phyloP scores from a whole-genome alignment of 257 asterid species.

The Linaria vulgaris region DNA sequence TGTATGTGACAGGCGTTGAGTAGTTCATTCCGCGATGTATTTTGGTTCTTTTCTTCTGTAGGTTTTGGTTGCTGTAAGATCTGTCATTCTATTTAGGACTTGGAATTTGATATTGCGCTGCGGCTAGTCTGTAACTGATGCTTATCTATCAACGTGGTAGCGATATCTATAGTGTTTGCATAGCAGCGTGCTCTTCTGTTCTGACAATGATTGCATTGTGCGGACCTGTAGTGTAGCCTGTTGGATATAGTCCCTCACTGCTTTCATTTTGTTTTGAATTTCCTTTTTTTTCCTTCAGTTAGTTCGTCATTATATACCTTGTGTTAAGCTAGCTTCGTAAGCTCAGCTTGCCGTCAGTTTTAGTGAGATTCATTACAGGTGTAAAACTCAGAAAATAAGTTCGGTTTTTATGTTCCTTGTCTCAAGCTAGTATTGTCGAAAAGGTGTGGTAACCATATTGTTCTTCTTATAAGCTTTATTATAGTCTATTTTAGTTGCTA shows the following conservation, averaged over 20 bases:
- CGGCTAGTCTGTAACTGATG: neutral
- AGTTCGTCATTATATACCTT: neutral
- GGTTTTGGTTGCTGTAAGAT: neutral
- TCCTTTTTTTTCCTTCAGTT: neutral
- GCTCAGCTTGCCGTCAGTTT: too few relatives aligned
- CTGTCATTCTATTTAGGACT: neutral
- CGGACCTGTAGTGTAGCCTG: neutral
- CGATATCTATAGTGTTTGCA: neutral
- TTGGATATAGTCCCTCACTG: neutral
- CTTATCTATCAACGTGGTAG: too few relatives aligned
- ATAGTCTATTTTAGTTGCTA: neutral
- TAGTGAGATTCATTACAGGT: too few relatives aligned
- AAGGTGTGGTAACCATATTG: neutral
- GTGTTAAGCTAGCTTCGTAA: neutral
- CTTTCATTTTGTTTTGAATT: neutral
- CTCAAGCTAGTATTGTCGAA: neutral
- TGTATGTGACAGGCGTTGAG: neutral
- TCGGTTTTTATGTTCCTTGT: neutral
- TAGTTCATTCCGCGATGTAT: neutral
- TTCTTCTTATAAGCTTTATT: neutral
- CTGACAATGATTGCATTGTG: neutral
- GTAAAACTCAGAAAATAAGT: too few relatives aligned
- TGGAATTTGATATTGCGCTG: neutral
- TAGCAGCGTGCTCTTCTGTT: neutral
- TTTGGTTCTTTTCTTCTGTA: neutral